Evolutionary conservation across 768 basidiomycete genomes (phyloP).

Genomic region (Cyclocybe aegerita): DNA sequence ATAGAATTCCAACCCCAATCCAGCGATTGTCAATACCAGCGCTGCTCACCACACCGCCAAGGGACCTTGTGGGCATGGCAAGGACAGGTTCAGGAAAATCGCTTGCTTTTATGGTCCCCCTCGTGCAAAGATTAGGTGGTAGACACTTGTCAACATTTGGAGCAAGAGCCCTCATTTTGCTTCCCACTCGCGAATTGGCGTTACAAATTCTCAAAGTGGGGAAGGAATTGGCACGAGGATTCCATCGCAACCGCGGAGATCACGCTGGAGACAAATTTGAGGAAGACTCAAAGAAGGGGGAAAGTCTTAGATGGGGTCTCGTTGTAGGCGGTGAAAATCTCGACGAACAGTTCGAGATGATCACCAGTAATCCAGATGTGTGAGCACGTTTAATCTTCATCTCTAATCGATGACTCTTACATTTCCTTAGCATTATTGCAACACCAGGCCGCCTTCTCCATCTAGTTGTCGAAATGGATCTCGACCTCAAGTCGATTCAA

Average conservation of each 20-base stretch:
- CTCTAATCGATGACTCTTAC: constrained; percentile 5
- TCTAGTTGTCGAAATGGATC: constrained; percentile 93
- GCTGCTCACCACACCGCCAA: constrained; percentile 78
- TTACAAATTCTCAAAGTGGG: constrained; percentile 93
- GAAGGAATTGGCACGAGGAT: constrained; percentile 88
- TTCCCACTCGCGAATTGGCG: constrained; percentile 93
- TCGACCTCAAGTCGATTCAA: constrained; percentile 84
- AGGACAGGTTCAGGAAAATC: constrained; percentile 98
- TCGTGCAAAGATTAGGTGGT: constrained; percentile 83
- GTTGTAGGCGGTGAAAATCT: constrained; percentile 94
- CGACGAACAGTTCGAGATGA: constrained; percentile 96
- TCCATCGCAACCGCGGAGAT: constrained; percentile 56
- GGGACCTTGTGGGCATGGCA: constrained; percentile 97
- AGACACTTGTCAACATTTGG: constrained; percentile 80
- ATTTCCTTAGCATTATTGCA: constrained; percentile 77
- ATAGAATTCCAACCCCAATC: constrained; percentile 93
- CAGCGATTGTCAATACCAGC: constrained; percentile 89
- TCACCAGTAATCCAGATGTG: constrained; percentile 94
- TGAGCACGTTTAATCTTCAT: constrained; percentile 41
- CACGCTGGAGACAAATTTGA: constrained; percentile 77
- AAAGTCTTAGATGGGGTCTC: constrained; percentile 84
- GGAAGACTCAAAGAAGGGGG: constrained; percentile 55
- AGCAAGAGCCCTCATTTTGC: constrained; percentile 81
- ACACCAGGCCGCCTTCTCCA: constrained; percentile 98
- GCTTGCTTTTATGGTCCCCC: constrained; percentile 91